Evolutionary conservation across 2,329 filamentous ascomycete genomes (phyloP), one percentile per base, ranked within the genome.

Genomic region (Aspergillus ochraceoroseus): DNA sequence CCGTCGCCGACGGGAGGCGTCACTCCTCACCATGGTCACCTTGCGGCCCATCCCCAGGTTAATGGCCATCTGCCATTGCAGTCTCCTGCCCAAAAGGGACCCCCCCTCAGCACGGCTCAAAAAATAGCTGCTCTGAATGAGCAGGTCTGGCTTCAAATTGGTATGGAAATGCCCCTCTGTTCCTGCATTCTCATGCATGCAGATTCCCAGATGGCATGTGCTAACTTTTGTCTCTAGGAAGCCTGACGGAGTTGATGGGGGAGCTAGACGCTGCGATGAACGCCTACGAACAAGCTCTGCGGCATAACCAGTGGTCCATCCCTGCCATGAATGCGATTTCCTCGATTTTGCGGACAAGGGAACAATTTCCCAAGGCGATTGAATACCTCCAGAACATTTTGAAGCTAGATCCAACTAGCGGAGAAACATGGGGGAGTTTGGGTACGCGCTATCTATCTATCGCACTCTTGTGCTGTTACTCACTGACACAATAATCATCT

Each of bases 371-470:
- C 30, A 92, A 92, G 61, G 92, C 92, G 1, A 85, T 95, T 37
- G 90, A 96, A 58, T 96, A 90, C 62, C 75, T 96, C 38, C 83
- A 92, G 57, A 85, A 83, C 47, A 95, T 96, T 44, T 70, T 95
- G 38, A 94, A 95, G 67, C 74, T 96, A 17, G 92, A 98, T 52
- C 77, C 74, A 23, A 83, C 80, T 52, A 95, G 94, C 61, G 92
- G 92, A 44, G 92, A 96, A 65, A 88, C 92, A 30, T 96, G 90
- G 92, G 90, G 90, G 32, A 95, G 88, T 61, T 74, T 96, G 19
- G 90, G 87, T 92, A 74, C 51, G 77, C 63, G 15, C 8, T n/a
- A 6, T n/a, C n/a, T n/a, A n/a, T n/a, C n/a, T 9, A n/a, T 15
- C 14, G 11, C 1, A n/a, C 18, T 6, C 33, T 20, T 35, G 13